Evolutionary conservation across 106 monocot genomes (phyloP), one percentile per base, ranked within the genome.

Genomic region (Dioscorea alata): DNA sequence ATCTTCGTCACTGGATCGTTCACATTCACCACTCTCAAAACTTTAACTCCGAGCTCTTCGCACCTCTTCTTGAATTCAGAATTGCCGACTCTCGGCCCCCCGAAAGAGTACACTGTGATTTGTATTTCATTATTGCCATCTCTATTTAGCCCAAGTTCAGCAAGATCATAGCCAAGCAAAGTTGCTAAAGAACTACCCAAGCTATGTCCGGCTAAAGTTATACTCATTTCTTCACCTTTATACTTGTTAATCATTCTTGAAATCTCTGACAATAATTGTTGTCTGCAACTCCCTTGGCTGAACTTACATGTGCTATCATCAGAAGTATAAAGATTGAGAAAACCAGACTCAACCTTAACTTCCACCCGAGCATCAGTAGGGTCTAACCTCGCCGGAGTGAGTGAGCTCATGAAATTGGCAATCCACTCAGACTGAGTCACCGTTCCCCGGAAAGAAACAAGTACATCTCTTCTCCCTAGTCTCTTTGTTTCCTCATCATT

Each of bases 1-100:
- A 81, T 15, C 67, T 76, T 81, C n/a, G 81, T 81, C 17, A 81
- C 70, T 0, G 81, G 81, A 50, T 81, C 81, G 25, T 81, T 81
- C 2, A 81, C 71, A 35, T 81, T 81, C 16, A 72, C 75, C 54
- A 81, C 66, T 33, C 81, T 59, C 35, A 81, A 52, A 9, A 81
- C 81, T 66, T 81, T 81, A 21, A 81, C 75, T 7, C 81, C 75
- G 4, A 81, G 71, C 71, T 75, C 75, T 16, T 81, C 75, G 21
- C 81, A 81, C 51, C 81, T 49, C 28, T 61, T 15, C 60, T 72
- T 71, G 65, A 78, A 78, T 18, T 19, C 67, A 12, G 50, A 0
- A 14, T 72, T 78, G 16, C 78, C 78, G 6, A 78, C 78, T 33
- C 67, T 65, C 32, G 78, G 78, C 16, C 78, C 78, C 0, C 65